Evolutionary conservation across 441 rosid genomes (phyloP).

Genomic region (Gossypium schwendimanii): DNA sequence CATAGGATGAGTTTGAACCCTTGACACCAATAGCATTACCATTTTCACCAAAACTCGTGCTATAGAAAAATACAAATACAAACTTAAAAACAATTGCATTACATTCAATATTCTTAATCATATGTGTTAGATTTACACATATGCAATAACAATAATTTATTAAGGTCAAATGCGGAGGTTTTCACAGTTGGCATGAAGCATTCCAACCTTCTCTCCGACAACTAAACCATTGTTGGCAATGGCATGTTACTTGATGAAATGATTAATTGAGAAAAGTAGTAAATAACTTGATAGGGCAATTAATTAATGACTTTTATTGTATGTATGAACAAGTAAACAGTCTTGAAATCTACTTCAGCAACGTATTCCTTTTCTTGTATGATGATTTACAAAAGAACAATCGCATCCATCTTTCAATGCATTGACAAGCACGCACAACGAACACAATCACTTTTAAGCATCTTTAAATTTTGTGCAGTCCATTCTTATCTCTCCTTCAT

Average conservation of each 20-base stretch:
- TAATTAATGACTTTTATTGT: background rate
- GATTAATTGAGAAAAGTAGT: background rate
- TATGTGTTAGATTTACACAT: no score
- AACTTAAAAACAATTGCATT: no score
- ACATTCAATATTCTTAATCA: no score
- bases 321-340: background rate
- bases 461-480: conserved; percentile 48
- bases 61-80: background rate
- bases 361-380: background rate
- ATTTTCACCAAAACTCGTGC: background rate
- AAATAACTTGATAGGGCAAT: background rate
- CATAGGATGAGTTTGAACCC: no score
- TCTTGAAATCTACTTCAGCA: background rate
- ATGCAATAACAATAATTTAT: background rate
- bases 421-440: background rate
- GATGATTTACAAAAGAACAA: background rate
- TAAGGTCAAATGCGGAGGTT: background rate
- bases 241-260: background rate
- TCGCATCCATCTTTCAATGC: background rate
- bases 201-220: background rate
- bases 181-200: background rate
- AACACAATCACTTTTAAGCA: no score
- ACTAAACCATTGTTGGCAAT: background rate
- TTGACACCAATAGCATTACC: no score
- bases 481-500: conserved; percentile 49